These are phyloP conservation scores for Sporothrix dimorphospora DNA, from an alignment of 2,329 filamentous ascomycete genomes.

Conservation along the genomic window DNA sequence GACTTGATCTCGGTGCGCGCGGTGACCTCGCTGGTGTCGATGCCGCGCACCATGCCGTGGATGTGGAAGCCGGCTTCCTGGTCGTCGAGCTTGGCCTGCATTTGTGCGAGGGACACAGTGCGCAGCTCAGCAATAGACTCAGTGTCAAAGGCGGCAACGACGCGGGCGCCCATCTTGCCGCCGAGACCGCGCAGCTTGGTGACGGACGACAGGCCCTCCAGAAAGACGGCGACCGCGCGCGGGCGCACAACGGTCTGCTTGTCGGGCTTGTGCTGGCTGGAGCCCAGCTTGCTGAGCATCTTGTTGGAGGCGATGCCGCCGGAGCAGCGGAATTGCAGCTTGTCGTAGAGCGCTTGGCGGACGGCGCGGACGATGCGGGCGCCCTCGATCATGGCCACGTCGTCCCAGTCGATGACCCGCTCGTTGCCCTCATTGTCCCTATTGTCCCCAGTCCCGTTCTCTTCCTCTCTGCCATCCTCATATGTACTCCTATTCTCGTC, in stretches of 20 bases:
- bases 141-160: constrained; percentile 78
- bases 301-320: constrained; percentile 90
- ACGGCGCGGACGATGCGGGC: constrained; percentile 85
- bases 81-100: constrained; percentile 78
- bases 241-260: constrained; percentile 92
- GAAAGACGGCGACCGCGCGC: constrained; percentile 76
- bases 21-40: constrained; percentile 87
- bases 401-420: constrained; percentile 92
- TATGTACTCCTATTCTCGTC: neutral
- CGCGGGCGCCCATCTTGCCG: constrained; percentile 88
- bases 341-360: constrained; percentile 67
- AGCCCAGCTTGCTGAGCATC: constrained; percentile 90
- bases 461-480: constrained; percentile 40
- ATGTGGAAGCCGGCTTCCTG: constrained; percentile 81
- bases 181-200: constrained; percentile 95
- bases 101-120: constrained; percentile 69
- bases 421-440: constrained; percentile 48
- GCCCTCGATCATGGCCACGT: constrained; percentile 82
- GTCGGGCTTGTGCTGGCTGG: constrained; percentile 89
- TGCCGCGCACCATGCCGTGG: constrained; percentile 80
- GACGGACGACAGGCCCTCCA: constrained; percentile 87
- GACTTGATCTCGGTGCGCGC: constrained; percentile 91
- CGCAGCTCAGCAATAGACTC: constrained; percentile 78
- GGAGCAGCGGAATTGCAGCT: constrained; percentile 86
- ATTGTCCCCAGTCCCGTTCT: constrained; percentile 42